Percentiles rank a stretch among this genome's conserved stretches.
phyloP scores from a whole-genome alignment of 2,329 filamentous ascomycete genomes.

The Sordariomycetes sp. region DNA sequence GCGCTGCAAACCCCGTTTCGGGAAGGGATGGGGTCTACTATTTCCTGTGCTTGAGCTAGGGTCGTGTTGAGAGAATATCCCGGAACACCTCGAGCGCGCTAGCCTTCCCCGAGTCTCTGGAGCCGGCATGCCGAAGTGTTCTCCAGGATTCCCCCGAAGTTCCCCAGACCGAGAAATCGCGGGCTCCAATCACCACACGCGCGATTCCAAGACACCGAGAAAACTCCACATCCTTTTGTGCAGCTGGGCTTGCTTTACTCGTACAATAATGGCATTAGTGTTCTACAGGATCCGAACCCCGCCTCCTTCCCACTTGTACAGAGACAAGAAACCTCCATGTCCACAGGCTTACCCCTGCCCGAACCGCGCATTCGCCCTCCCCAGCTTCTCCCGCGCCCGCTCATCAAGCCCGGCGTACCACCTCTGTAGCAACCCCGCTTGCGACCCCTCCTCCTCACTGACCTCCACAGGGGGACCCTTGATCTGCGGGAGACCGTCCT shows the following conservation, averaged over 20 bases:
- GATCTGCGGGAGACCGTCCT: slow-evolving; percentile 36
- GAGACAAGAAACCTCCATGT: neutral
- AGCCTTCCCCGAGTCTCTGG: neutral
- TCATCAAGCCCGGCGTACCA: slow-evolving; percentile 40
- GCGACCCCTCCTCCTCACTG: slow-evolving; percentile 34
- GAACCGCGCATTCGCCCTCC: slow-evolving; percentile 30
- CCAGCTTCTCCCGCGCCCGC: slow-evolving; percentile 32
- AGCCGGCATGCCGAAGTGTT: neutral
- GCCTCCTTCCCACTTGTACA: neutral
- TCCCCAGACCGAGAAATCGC: neutral
- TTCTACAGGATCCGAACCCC: neutral
- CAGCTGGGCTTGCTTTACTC: neutral
- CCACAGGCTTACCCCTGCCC: neutral
- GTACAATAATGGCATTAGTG: neutral
- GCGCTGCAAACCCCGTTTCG: no score
- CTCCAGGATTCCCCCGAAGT: neutral
- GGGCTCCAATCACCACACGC: neutral
- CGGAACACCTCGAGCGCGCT: neutral
- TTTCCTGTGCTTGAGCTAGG: neutral
- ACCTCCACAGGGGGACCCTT: slow-evolving; percentile 50
- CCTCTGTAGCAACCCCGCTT: slow-evolving; percentile 34
- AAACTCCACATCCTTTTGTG: neutral
- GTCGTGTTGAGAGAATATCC: neutral
- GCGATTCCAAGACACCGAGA: neutral
- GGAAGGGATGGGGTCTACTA: no score